phyloP scores from a whole-genome alignment of 2,329 filamentous ascomycete species.

The Neobulgaria alba region DNA sequence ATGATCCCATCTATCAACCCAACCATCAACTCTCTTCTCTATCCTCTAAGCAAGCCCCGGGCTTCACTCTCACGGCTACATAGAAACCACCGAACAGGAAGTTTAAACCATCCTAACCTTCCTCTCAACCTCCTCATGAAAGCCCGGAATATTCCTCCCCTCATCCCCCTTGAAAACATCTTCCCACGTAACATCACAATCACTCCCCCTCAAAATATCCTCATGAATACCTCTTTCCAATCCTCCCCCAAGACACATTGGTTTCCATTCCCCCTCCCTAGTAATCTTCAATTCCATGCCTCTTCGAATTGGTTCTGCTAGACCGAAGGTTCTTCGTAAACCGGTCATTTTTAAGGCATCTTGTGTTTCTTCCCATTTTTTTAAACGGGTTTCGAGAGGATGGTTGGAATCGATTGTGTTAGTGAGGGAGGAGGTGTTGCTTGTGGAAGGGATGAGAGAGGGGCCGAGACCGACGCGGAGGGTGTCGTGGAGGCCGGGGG shows the following conservation, averaged over 20 bases:
- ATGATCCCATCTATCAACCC: too few relatives aligned
- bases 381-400: conserved; percentile 84
- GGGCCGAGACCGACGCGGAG: conserved; percentile 76
- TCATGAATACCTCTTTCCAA: conserved; percentile 58
- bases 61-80: too few relatives aligned
- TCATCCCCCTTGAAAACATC: conserved; percentile 83
- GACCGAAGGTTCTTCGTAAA: conserved; percentile 78
- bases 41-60: too few relatives aligned
- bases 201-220: conserved; percentile 77
- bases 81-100: too few relatives aligned
- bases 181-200: conserved; percentile 79
- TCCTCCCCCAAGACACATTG: conserved; percentile 53
- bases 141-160: conserved; percentile 53
- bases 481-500: conserved; percentile 86
- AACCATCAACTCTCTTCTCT: too few relatives aligned
- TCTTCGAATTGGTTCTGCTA: conserved; percentile 84
- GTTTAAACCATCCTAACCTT: conserved; percentile 69
- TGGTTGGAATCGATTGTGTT: conserved; percentile 53
- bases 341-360: conserved; percentile 80
- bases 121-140: conserved; percentile 92
- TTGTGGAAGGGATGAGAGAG: conserved; percentile 41
- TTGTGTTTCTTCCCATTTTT: conserved; percentile 85
- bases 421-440: conserved; percentile 27
- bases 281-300: conserved; percentile 95
- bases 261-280: conserved; percentile 70